These are phyloP conservation scores for Isabelozyma heimii DNA, from an alignment of 805 yeast genomes.

Conservation along the genomic window DNA sequence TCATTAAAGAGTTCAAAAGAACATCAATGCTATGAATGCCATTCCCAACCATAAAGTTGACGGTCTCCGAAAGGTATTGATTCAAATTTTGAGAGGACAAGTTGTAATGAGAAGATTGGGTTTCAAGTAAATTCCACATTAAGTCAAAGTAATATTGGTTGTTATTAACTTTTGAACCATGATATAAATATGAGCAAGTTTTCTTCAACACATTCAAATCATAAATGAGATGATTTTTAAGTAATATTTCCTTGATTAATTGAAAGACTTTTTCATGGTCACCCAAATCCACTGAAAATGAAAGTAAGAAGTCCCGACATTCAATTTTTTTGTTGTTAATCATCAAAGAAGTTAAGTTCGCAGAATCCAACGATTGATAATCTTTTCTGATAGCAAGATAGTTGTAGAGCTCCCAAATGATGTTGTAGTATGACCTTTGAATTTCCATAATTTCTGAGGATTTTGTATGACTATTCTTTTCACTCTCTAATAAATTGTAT, in stretches of 20 bases:
- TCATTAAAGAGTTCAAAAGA: conserved; percentile 28
- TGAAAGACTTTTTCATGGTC: conserved; percentile 34
- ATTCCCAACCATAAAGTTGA: conserved; percentile 9
- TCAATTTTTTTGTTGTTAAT: conserved; percentile 5
- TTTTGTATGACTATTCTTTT: neutral
- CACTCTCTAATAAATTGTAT: conserved; percentile 6
- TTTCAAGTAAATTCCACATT: conserved; percentile 32
- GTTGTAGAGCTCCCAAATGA: conserved; percentile 31
- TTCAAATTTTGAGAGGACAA: conserved; percentile 18
- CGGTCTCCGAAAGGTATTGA: conserved; percentile 29
- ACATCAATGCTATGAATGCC: conserved; percentile 12
- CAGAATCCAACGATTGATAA: conserved; percentile 14
- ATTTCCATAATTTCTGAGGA: conserved; percentile 4
- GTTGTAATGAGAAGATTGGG: conserved; percentile 25
- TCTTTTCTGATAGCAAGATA: conserved; percentile 36
- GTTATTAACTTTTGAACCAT: conserved; percentile 18
- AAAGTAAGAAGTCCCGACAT: conserved; percentile 29
- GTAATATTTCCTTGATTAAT: conserved; percentile 31
- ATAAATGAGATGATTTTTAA: conserved; percentile 26
- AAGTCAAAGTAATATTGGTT: conserved; percentile 28
- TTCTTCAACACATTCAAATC: conserved; percentile 29
- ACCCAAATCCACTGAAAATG: conserved; percentile 28
- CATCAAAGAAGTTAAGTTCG: conserved; percentile 2
- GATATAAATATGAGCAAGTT: conserved; percentile 25
- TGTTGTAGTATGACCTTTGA: conserved; percentile 12